Base-by-base conservation (phyloP, 257 asterid species). In the Solanum gracilifrons region DNA sequence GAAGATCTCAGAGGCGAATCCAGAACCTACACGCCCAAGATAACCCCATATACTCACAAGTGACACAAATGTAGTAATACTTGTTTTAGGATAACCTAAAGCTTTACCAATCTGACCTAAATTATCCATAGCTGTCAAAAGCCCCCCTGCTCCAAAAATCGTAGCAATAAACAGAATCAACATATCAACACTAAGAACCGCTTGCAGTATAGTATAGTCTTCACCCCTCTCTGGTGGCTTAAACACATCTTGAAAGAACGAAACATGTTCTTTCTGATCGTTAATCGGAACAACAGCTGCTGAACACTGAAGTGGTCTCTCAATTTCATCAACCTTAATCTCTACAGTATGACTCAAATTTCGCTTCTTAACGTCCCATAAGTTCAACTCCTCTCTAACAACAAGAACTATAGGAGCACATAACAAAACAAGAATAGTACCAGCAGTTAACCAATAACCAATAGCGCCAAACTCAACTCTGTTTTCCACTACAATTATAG, bases 31-130 rank as follows among this genome's bases (percentile, higher is more conserved):
- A 6, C 92, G 88, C 13, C 94, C 94, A 0, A 92, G 92, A 77
- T 91, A 92, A 79, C 87, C 87, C 94, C 94, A 92, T 85, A 92
- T 92, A 90, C 94, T 92, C 79, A 92, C 94, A 2, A 92, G 91
- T n/a, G 93, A 92, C 27, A 91, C 87, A 29, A 92, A 92, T 55
- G 93, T 91, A 31, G 93, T 86, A 7, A 90, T 91, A 87, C 92
- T 92, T 55, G 88, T 72, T 6, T 27, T 18, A 23, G 92, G 92
- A 85, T 92, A 92, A 16, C 94, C 93, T 23, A 89, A 87, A 0
- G 93, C 68, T 23, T 73, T 89, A 7, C 94, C 94, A 20, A 92
- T 92, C 58, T 92, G 94, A 12, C 92, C 94, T 64, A 92, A 76
- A 29, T 92, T 91, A 35, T 92, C 93, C 15, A 92, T 91, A 3